Base-by-base conservation (phyloP, 2,329 filamentous ascomycete species). In the Lachnellula hyalina region DNA sequence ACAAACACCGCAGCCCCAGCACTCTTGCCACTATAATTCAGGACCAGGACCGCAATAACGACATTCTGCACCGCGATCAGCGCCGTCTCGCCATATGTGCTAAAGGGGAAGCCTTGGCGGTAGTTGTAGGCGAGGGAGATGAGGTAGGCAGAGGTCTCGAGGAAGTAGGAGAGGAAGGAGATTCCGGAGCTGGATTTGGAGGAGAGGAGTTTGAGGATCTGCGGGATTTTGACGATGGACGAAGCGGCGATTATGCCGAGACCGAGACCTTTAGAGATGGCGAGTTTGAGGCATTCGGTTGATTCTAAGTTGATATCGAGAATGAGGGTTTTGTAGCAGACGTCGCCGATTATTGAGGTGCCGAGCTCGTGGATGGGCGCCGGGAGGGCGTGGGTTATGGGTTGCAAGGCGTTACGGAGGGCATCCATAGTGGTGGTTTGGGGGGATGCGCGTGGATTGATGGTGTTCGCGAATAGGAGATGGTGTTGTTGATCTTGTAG, bases 71-170 rank as follows among this genome's bases (percentile, higher is more conserved):
- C 85, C 49, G 94, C 81, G 65, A 99, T 96, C 67, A 97, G 78
- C 38, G 89, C 91, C 28, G 90, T 93, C 81, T 99, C 94, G 72
- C 94, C 94, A 71, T 89, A 99, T 11, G 94, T 99, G 79, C 87
- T 95, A 75, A 99, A 96, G 3, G 94, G 93, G 65, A 96, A 96
- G 23, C 85, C 86, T 67, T 91, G 90, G 69, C 94, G 90, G 62
- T 89, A 79, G 72, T 96, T 96, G 78, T 99, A 99, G 51, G 90
- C 89, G 63, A 99, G 82, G 5, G 86, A 87, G 73, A 96, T 95
- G 66, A 96, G 80, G 74, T 95, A 93, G 55, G 87, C 84, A 53
- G 83, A 80, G 8, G 91, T 96, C 77, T 99, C 94, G 70, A 99
- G 89, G 35, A 94, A 79, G 76, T 96, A 97, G 34, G 89, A 88